Conservation (phyloP, 202 grass and related monocot species). For the Setaria italica region DNA sequence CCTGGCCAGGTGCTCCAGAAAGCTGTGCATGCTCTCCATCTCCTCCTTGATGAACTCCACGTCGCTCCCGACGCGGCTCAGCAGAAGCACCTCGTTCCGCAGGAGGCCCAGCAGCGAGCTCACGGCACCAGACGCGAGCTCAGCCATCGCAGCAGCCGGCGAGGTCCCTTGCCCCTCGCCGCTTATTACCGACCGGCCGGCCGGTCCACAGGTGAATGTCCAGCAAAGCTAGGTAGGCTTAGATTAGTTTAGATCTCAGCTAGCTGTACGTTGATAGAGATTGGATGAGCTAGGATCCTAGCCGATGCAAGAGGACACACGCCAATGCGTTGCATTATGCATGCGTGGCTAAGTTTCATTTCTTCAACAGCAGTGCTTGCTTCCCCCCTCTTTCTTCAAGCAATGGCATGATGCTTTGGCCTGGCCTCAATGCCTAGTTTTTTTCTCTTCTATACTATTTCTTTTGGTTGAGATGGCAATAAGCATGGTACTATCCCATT, state of each 20-base stretch:
- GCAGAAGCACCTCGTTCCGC: background rate
- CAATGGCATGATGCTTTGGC: background rate
- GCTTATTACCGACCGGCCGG: too few species aligned
- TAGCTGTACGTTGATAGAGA: too few species aligned
- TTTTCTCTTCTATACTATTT: background rate
- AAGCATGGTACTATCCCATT: background rate
- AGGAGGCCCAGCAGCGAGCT: background rate
- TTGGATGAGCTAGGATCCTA: too few species aligned
- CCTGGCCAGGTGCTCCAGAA: constrained; percentile 1
- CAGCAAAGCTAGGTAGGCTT: too few species aligned
- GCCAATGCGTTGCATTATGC: too few species aligned
- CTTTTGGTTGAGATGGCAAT: background rate
- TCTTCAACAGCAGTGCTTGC: too few species aligned
- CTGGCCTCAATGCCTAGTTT: background rate
- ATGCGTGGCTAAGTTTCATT: too few species aligned
- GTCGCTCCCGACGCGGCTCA: background rate
- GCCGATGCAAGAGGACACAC: too few species aligned
- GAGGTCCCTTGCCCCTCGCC: too few species aligned
- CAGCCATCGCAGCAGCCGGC: background rate
- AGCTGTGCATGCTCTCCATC: constrained; percentile 33
- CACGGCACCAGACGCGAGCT: background rate
- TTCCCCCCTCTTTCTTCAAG: too few species aligned
- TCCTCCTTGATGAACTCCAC: constrained; percentile 31
- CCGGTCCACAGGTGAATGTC: too few species aligned
- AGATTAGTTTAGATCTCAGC: too few species aligned